These are phyloP conservation scores for Colletotrichum endophyticum DNA, from an alignment of 2,329 filamentous ascomycete species.

Conservation along the genomic window DNA sequence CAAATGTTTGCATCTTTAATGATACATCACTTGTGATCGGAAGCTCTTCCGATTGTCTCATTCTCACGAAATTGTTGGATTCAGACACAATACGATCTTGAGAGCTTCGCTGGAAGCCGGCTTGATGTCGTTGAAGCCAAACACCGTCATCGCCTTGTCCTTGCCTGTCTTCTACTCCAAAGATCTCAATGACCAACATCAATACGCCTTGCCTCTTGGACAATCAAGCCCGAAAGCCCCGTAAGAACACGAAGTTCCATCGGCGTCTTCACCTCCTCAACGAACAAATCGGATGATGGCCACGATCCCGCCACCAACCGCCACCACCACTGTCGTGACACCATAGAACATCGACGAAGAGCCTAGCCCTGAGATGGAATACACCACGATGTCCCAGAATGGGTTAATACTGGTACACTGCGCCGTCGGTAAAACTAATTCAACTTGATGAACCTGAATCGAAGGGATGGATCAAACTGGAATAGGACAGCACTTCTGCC, in stretches of 20 bases:
- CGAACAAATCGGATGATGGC: not conserved
- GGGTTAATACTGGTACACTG: slow-evolving; percentile 68
- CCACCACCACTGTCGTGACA: slow-evolving; percentile 30
- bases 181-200: not conserved
- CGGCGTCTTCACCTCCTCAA: not conserved
- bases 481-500: slow-evolving; percentile 77
- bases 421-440: slow-evolving; percentile 30
- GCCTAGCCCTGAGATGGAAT: no score
- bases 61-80: not conserved
- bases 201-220: not conserved
- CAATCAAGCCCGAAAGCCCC: no score
- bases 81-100: not conserved
- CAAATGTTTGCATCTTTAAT: not conserved
- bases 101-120: not conserved
- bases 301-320: not conserved
- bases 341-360: no score
- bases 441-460: not conserved
- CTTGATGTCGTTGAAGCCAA: not conserved
- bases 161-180: not conserved
- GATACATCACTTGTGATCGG: not conserved
- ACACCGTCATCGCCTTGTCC: not conserved
- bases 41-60: not conserved
- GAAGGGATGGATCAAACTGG: slow-evolving; percentile 27
- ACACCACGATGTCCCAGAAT: slow-evolving; percentile 35
- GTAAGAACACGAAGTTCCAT: no score